Evolutionary conservation across 108 stramenopile genomes (phyloP).

Genomic region (Fragilariopsis cylindrus): DNA sequence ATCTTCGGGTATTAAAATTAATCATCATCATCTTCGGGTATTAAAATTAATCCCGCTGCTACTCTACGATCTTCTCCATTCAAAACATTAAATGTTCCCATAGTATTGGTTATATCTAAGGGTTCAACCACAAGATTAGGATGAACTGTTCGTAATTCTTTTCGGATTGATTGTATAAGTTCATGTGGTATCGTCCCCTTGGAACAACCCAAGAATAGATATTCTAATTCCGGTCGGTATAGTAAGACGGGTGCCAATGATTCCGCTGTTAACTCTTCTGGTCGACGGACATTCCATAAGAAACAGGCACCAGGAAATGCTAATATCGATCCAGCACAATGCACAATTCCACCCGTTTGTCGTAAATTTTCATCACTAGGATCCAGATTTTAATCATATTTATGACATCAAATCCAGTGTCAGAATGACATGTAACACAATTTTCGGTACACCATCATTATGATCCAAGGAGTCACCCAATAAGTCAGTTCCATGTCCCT

Average conservation of each 20-base stretch:
- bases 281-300: constrained; percentile 53
- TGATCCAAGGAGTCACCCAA: constrained; percentile 53
- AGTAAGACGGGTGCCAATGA: constrained; percentile 53
- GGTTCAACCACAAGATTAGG: constrained; percentile 57
- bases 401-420: constrained; percentile 71
- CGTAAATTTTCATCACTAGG: constrained; percentile 11
- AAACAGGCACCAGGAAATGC: constrained; percentile 68
- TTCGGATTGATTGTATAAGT: constrained; percentile 52
- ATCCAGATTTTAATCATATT: constrained; percentile 53
- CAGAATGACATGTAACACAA: constrained; percentile 39
- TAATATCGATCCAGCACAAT: constrained; percentile 66
- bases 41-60: constrained; percentile 58
- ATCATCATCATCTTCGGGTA: constrained; percentile 9
- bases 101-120: constrained; percentile 70
- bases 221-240: constrained; percentile 57
- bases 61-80: constrained; percentile 87
- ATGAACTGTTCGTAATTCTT: constrained; percentile 22
- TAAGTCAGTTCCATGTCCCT: constrained; percentile 60
- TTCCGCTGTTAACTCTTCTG: constrained; percentile 60
- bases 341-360: constrained; percentile 42
- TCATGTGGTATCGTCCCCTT: constrained; percentile 42
- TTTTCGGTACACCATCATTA: constrained; percentile 30
- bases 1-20: constrained; percentile 37
- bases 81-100: constrained; percentile 86
- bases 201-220: constrained; percentile 67